These are phyloP conservation scores for Spathaspora sp. DNA, from an alignment of 805 yeast species.

Conservation along the genomic window DNA sequence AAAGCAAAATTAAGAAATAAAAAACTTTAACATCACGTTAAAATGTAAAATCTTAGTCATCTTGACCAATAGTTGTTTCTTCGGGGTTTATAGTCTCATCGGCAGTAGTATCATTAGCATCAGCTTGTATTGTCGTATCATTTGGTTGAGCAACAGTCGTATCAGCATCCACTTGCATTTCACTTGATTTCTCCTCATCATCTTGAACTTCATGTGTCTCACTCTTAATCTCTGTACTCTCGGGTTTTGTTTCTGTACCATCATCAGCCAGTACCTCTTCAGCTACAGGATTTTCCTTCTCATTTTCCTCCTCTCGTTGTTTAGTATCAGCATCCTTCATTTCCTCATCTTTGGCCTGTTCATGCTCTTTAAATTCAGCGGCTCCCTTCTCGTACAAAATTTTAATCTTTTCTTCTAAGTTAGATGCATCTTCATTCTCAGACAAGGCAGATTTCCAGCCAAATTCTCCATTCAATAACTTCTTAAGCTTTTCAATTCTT, in stretches of 20 bases:
- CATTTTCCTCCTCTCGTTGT: constrained; percentile 4
- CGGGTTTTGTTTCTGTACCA: constrained; percentile 9
- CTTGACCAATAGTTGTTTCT: constrained; percentile 16
- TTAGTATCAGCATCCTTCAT: constrained; percentile 3
- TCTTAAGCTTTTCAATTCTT: constrained; percentile 29
- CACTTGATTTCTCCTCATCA: constrained; percentile 4
- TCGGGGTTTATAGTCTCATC: constrained; percentile 34
- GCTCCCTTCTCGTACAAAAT: constrained; percentile 40
- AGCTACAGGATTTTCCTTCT: constrained; percentile 9
- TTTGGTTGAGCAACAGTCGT: constrained; percentile 13
- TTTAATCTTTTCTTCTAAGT: constrained; percentile 26
- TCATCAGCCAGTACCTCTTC: constrained; percentile 1
- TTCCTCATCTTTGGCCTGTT: constrained; percentile 8
- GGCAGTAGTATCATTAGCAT: constrained; percentile 44
- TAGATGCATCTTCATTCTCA: constrained; percentile 33
- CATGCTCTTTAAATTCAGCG: constrained; percentile 18
- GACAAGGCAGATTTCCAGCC: constrained; percentile 53
- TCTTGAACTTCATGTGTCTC: neutral
- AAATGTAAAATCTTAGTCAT: neutral
- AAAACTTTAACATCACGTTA: neutral
- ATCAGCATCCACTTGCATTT: constrained; percentile 5
- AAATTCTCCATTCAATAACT: constrained; percentile 44
- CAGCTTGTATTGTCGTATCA: constrained; percentile 20
- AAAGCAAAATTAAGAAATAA: constrained; percentile 2
- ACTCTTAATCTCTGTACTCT: constrained; percentile 9